Evolutionary conservation across 2,329 filamentous ascomycete genomes (phyloP).

Genomic region (Ophiostoma quercus): DNA sequence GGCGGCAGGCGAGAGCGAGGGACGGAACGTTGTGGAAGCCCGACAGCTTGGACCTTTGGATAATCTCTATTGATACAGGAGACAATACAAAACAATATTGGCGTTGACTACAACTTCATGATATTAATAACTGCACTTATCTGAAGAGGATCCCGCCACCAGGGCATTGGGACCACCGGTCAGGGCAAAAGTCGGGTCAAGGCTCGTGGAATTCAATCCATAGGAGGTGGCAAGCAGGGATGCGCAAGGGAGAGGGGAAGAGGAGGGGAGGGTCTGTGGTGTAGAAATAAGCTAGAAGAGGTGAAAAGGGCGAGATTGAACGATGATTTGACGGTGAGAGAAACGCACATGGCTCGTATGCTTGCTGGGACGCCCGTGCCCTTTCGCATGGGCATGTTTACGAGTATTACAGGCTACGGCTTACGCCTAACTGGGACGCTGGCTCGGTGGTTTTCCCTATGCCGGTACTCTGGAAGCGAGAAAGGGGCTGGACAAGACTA

Average conservation of each 20-base stretch:
- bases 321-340: not conserved
- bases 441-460: slow-evolving; percentile 8
- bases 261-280: not conserved
- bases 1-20: not conserved
- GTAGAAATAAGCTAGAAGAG: not conserved
- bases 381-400: not conserved
- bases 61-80: not conserved
- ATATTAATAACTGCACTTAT: not conserved
- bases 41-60: not conserved
- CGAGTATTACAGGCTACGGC: not conserved
- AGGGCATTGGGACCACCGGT: not conserved
- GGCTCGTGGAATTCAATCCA: not conserved
- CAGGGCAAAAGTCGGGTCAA: not conserved
- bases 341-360: not conserved
- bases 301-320: not conserved
- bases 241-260: not conserved
- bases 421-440: not conserved
- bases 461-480: slow-evolving; percentile 21
- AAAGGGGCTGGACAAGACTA: not conserved
- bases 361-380: not conserved
- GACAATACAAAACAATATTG: not conserved
- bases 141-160: not conserved
- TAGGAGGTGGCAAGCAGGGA: slow-evolving; percentile 3
- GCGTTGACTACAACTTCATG: not conserved
- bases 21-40: not conserved